A percentile compares a stretch with the other conserved stretches of the same genome.
Evolutionary conservation across 495 filamentous ascomycete genomes (phyloP).

Genomic region (Xylaria telfairii): DNA sequence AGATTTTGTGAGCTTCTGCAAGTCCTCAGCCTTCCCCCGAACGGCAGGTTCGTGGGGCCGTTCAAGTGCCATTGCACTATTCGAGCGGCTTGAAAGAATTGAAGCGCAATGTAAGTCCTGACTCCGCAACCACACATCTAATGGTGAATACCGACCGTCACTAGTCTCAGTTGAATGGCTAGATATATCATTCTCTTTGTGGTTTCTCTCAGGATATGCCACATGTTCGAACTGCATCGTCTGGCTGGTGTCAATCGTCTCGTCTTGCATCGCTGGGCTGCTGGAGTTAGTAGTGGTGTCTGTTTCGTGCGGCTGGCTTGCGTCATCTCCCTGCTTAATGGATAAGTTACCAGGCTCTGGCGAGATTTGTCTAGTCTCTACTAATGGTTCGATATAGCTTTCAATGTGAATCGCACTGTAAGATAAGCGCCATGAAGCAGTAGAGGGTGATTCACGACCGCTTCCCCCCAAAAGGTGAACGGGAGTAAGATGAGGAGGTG

Average conservation of each 20-base stretch:
- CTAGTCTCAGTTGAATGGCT: conserved; percentile 27
- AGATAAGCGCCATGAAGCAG: conserved; percentile 48
- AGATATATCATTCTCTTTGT: conserved; percentile 21
- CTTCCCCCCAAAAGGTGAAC: conserved; percentile 33
- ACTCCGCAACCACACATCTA: conserved; percentile 50
- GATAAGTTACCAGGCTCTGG: background rate
- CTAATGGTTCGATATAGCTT: conserved; percentile 31
- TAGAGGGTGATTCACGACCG: conserved; percentile 39
- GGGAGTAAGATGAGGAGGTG: conserved; percentile 41
- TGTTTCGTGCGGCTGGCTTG: background rate
- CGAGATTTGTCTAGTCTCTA: conserved; percentile 12
- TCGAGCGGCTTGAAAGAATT: conserved; percentile 36
- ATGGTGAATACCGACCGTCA: conserved; percentile 40
- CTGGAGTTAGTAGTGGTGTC: conserved; percentile 3
- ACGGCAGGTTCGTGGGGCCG: conserved; percentile 26
- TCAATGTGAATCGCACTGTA: conserved; percentile 46
- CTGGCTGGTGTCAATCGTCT: conserved; percentile 19
- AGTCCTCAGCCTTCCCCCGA: background rate
- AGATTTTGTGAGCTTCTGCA: background rate
- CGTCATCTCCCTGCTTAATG: conserved; percentile 11
- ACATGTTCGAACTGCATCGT: conserved; percentile 6
- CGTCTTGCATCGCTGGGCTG: conserved; percentile 16
- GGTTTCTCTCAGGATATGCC: conserved; percentile 12
- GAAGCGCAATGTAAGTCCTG: conserved; percentile 45
- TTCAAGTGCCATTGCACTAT: conserved; percentile 34